Conservation (phyloP, 177 flowering plant genomes). For the Vitis hybrid region DNA sequence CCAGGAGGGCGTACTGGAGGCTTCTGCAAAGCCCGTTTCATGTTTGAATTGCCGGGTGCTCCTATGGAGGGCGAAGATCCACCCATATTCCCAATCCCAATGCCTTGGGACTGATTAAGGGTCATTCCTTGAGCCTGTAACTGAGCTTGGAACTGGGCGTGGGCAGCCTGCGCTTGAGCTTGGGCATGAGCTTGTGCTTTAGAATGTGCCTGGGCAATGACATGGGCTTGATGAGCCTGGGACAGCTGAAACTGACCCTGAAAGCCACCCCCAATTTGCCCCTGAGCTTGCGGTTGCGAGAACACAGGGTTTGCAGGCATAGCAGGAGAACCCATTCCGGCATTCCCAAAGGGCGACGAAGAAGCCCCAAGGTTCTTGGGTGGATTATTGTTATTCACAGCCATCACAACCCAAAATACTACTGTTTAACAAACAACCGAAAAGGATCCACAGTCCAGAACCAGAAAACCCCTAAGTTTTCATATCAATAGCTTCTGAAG, state of each 20-base stretch:
- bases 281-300: slow-evolving; percentile 26
- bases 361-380: slow-evolving; percentile 31
- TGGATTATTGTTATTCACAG: slow-evolving; percentile 40
- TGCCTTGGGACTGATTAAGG: slow-evolving; percentile 35
- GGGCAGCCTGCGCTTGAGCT: slow-evolving; percentile 44
- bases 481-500: background rate
- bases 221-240: slow-evolving; percentile 32
- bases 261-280: slow-evolving; percentile 32
- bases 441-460: background rate
- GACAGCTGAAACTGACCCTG: slow-evolving; percentile 36
- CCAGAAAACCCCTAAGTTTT: background rate
- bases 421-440: background rate
- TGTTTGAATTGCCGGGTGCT: slow-evolving; percentile 35
- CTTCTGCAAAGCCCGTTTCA: slow-evolving; percentile 56
- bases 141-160: slow-evolving; percentile 45
- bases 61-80: slow-evolving; percentile 56
- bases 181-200: slow-evolving; percentile 46
- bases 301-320: slow-evolving; percentile 33
- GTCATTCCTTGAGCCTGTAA: slow-evolving; percentile 52
- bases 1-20: slow-evolving; percentile 72
- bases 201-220: slow-evolving; percentile 46
- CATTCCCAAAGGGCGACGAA: slow-evolving; percentile 40
- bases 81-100: slow-evolving; percentile 39
- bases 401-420: slow-evolving; percentile 21
- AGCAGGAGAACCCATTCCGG: slow-evolving; percentile 31